Conservation (phyloP, 2,329 filamentous ascomycete genomes). For the Penicillium sp. region DNA sequence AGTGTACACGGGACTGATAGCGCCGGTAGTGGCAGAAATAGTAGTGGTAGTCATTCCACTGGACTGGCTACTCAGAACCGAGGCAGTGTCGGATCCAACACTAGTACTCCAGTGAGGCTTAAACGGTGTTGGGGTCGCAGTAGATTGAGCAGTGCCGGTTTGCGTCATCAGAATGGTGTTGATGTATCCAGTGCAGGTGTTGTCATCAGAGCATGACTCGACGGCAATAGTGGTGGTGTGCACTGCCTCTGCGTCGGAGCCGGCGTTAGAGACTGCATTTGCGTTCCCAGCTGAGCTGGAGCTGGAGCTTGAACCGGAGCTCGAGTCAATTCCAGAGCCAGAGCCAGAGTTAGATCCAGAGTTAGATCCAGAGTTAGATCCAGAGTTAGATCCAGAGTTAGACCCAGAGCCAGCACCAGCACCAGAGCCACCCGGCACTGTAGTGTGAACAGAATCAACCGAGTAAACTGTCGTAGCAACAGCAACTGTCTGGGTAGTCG, state of each 20-base stretch:
- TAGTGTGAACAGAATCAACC: slow-evolving; percentile 2
- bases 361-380: not conserved
- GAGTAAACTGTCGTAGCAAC: slow-evolving; percentile 29
- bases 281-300: not conserved
- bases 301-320: not conserved
- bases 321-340: not conserved
- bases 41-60: not conserved
- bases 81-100: not conserved
- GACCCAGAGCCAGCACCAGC: not conserved
- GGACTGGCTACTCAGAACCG: not conserved
- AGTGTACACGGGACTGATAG: not conserved
- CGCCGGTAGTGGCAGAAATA: not conserved
- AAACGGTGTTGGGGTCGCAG: not conserved
- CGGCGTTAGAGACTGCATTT: not conserved
- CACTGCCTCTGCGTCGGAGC: not conserved
- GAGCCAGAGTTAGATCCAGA: not conserved
- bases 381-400: not conserved
- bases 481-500: slow-evolving; percentile 24
- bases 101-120: not conserved
- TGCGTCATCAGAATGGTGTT: slow-evolving; percentile 2
- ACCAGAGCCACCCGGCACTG: not conserved
- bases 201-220: not conserved
- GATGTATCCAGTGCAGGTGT: not conserved
- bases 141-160: not conserved
- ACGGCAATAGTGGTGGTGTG: not conserved